Evolutionary conservation across 495 filamentous ascomycete genomes (phyloP).

Genomic region (Aspergillus kassunensis): DNA sequence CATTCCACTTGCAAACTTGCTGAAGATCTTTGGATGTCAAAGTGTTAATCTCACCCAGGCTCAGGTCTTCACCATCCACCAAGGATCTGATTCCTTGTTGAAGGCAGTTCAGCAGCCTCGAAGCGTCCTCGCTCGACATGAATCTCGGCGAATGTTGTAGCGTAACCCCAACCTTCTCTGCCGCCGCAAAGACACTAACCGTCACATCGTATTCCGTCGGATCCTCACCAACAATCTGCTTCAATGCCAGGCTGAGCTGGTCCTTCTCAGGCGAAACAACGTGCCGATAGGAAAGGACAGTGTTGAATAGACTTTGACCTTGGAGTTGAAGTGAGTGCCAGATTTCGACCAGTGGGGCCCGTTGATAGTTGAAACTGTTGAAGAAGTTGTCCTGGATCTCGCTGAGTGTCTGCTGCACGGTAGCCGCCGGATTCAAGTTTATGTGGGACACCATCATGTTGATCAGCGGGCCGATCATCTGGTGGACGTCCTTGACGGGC

Average conservation of each 20-base stretch:
- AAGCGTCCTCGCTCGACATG: neutral
- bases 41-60: neutral
- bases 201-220: conserved; percentile 9
- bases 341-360: conserved; percentile 6
- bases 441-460: conserved; percentile 11
- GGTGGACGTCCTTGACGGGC: conserved; percentile 6
- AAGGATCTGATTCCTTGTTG: conserved; percentile 1
- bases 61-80: neutral
- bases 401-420: conserved; percentile 1
- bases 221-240: conserved; percentile 10
- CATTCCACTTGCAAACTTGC: conserved; percentile 6
- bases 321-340: conserved; percentile 9
- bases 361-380: conserved; percentile 12
- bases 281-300: conserved; percentile 9
- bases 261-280: neutral
- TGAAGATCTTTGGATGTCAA: neutral
- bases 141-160: conserved; percentile 6
- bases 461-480: conserved; percentile 11
- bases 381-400: conserved; percentile 8
- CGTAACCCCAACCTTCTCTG: neutral
- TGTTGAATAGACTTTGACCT: conserved; percentile 12
- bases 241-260: neutral
- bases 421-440: neutral
- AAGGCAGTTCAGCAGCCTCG: neutral
- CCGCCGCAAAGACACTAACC: conserved; percentile 7